Evolutionary conservation across 805 yeast species (phyloP), one percentile per base, ranked within the genome.

Genomic region (Yamadazyma philogaea): DNA sequence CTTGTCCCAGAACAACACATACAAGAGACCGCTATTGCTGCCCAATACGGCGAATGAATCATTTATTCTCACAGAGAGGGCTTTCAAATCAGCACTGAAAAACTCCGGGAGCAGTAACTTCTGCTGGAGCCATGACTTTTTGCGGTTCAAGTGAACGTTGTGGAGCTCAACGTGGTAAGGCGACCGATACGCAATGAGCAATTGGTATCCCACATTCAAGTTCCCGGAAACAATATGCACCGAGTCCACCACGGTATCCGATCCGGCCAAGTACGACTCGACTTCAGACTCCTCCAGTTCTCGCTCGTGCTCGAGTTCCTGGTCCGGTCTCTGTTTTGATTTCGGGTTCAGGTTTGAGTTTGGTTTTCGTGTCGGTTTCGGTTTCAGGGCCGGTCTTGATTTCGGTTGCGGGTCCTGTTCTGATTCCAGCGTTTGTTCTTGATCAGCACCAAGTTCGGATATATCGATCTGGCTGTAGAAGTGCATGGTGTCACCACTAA

Each of bases 401-500:
- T n/a, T n/a, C n/a, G n/a, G n/a, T n/a, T n/a, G n/a, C n/a, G n/a
- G n/a, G n/a, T n/a, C n/a, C n/a, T n/a, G n/a, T n/a, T n/a, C n/a
- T n/a, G n/a, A n/a, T n/a, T n/a, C n/a, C n/a, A n/a, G n/a, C n/a
- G n/a, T n/a, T n/a, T n/a, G n/a, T n/a, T n/a, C n/a, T n/a, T n/a
- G n/a, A n/a, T n/a, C n/a, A n/a, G n/a, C n/a, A 24, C 28, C 28
- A 11, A 27, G 12, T 33, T 33, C 35, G 4, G 22, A 11, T 7
- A 34, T 22, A 26, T 37, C 30, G n/a, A 42, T 30, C 32, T 54
- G 59, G 14, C 43, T 45, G 28, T 53, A 50, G 30, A 55, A 45
- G 39, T 53, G 53, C 33, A 61, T 40, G 3, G 66, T 54, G 32
- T 60, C 64, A 21, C 57, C 58, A 32, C 60, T 60, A n/a, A 41